Base-by-base conservation (phyloP, 2,329 filamentous ascomycete genomes). In the Fusarium irregulare region DNA sequence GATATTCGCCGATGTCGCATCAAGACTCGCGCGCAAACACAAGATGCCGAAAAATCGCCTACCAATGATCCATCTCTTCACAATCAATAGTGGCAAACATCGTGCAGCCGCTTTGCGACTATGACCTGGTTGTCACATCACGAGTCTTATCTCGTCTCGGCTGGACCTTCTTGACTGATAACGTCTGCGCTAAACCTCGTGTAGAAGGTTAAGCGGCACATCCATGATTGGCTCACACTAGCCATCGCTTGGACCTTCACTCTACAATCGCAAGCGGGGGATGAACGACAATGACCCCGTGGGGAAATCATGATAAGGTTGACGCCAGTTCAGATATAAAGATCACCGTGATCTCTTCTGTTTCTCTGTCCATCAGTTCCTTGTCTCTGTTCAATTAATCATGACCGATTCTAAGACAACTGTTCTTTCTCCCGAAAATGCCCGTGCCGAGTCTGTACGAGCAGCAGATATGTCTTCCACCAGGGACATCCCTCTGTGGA, bases 241-340 rank as follows among this genome's bases (percentile, higher is more conserved):
- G 2, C 23, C 7, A 10, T 55, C 53, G 53, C 53, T 34, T 55
- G 53, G 53, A 55, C 53, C 53, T 55, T 55, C 21, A 47, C 20
- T 27, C 8, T 25, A 5, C 10, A 20, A 55, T 47, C 14, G 18
- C 28, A 25, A 20, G 53, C 18, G 41, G 28, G 41, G n/a, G n/a
- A n/a, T n/a, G n/a, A n/a, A n/a, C n/a, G n/a, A n/a, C n/a, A n/a
- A n/a, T n/a, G n/a, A 47, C 53, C 53, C 53, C 41, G 9, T 47
- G 53, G 51, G 53, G 53, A 47, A 55, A 55, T 20, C 18, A 25
- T 25, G 40, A 55, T 55, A 55, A 50, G 47, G 47, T 50, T 50
- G 30, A 18, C 47, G 30, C 47, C 28, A 4, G 16, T 32, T 6
- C 18, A n/a, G 18, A 25, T 34, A 37, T 47, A 55, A 28, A 47